These are phyloP conservation scores for Dovyalis caffra DNA, from an alignment of 345 rosid genomes.

Conservation along the genomic window DNA sequence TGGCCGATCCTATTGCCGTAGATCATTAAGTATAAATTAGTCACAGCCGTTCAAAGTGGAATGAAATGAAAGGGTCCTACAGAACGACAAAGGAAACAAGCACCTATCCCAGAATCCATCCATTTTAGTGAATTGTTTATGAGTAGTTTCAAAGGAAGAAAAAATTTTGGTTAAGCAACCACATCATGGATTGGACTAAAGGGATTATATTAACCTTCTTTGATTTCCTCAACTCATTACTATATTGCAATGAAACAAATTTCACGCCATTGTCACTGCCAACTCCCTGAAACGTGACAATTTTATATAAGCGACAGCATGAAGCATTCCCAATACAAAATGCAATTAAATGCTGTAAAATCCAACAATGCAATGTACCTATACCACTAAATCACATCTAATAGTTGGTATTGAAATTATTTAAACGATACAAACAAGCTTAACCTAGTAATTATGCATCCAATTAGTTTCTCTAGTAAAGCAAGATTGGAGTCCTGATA, in stretches of 20 bases:
- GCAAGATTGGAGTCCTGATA: no score
- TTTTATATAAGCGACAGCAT: slow-evolving; percentile 6
- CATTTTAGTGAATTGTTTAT: not conserved
- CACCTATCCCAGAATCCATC: not conserved
- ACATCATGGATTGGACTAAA: slow-evolving; percentile 22
- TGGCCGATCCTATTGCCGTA: no score
- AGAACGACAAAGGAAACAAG: slow-evolving; percentile 8
- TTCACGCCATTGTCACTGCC: slow-evolving; percentile 7
- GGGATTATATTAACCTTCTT: slow-evolving; percentile 13
- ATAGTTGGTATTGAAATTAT: no score
- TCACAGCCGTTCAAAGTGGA: no score
- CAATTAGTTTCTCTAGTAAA: no score
- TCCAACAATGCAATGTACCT: slow-evolving; percentile 13
- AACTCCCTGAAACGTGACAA: slow-evolving; percentile 8
- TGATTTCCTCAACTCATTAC: slow-evolving; percentile 6
- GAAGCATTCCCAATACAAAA: slow-evolving; percentile 13
- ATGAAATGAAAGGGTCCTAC: slow-evolving; percentile 27
- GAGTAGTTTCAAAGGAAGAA: not conserved
- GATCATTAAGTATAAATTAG: no score
- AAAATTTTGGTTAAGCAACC: slow-evolving; percentile 2
- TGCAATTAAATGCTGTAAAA: slow-evolving; percentile 7
- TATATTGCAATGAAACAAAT: slow-evolving; percentile 4
- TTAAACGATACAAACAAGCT: no score
- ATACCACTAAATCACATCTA: slow-evolving; percentile 6
- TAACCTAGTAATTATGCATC: no score